A percentile compares a stretch with the other conserved stretches of the same genome.
phyloP scores from a whole-genome alignment of 2,329 filamentous ascomycete genomes.

The Lachnellula arida region DNA sequence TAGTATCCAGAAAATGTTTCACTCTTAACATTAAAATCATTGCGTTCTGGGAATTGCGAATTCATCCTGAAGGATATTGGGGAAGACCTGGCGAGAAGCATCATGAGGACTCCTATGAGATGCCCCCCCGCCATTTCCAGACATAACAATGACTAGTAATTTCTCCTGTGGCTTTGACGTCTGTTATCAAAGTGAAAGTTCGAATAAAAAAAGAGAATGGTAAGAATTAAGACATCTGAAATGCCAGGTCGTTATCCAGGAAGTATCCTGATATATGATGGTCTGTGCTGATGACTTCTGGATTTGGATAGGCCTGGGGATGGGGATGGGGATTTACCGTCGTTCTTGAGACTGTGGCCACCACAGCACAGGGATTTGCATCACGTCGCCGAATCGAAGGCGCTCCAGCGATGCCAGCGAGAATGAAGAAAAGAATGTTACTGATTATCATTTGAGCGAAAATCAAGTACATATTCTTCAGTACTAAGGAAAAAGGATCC shows the following conservation, averaged over 20 bases:
- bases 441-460: background rate
- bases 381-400: background rate
- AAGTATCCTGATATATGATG: conserved; percentile 26
- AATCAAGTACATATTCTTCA: background rate
- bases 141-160: conserved; percentile 60
- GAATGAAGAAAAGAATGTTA: background rate
- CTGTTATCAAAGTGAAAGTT: conserved; percentile 38
- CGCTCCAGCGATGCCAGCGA: background rate
- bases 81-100: conserved; percentile 41
- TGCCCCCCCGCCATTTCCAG: conserved; percentile 53
- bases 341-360: conserved; percentile 5
- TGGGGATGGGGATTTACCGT: background rate
- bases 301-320: conserved; percentile 20
- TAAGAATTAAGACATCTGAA: conserved; percentile 25
- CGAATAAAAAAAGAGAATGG: conserved; percentile 21
- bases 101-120: conserved; percentile 41
- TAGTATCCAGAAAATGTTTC: conserved; percentile 14
- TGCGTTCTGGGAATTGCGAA: conserved; percentile 21
- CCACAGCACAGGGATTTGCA: conserved; percentile 8
- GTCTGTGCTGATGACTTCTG: conserved; percentile 21
- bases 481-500: background rate
- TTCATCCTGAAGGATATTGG: conserved; percentile 25
- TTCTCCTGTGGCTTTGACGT: conserved; percentile 43
- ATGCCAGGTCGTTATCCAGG: conserved; percentile 15
- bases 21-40: conserved; percentile 19